Evolutionary conservation across 768 basidiomycete species (phyloP).

Genomic region (Kwoniella sp.): DNA sequence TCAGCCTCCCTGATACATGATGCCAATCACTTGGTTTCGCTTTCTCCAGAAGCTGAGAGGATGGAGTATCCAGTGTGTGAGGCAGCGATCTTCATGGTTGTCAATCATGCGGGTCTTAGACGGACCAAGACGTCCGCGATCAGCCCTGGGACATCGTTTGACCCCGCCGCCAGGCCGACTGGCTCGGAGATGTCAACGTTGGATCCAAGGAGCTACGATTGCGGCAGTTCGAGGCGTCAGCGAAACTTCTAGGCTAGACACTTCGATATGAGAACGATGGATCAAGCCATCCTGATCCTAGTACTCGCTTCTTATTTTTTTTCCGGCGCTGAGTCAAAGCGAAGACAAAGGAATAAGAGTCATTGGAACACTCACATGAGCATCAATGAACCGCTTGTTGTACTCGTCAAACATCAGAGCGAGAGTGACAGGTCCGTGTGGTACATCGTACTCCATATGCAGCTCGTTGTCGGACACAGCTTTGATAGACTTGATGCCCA

Average conservation of each 20-base stretch:
- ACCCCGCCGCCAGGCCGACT: conserved; percentile 34
- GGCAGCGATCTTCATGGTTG: too few relatives aligned
- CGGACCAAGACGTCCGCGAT: conserved; percentile 47
- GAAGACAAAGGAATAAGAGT: background rate
- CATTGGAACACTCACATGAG: conserved; percentile 35
- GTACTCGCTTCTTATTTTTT: too few relatives aligned
- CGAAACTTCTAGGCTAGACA: too few relatives aligned
- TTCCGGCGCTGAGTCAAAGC: too few relatives aligned
- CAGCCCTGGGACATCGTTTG: conserved; percentile 52
- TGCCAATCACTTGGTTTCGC: too few relatives aligned
- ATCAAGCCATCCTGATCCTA: too few relatives aligned
- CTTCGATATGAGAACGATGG: too few relatives aligned
- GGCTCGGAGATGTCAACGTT: conserved; percentile 47
- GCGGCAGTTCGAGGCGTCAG: too few relatives aligned
- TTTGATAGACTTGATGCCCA: conserved; percentile 65
- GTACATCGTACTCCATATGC: conserved; percentile 65
- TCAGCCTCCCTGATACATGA: too few relatives aligned
- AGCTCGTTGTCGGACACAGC: conserved; percentile 76
- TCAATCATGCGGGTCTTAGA: conserved; percentile 24
- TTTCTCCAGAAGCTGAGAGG: too few relatives aligned
- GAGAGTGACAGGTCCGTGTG: conserved; percentile 28
- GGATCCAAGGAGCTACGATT: conserved; percentile 40
- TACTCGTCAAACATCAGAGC: conserved; percentile 38
- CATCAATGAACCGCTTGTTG: conserved; percentile 41
- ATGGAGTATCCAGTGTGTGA: too few relatives aligned